Conservation (phyloP, 805 yeast genomes). For the Priceomyces haplophilus region DNA sequence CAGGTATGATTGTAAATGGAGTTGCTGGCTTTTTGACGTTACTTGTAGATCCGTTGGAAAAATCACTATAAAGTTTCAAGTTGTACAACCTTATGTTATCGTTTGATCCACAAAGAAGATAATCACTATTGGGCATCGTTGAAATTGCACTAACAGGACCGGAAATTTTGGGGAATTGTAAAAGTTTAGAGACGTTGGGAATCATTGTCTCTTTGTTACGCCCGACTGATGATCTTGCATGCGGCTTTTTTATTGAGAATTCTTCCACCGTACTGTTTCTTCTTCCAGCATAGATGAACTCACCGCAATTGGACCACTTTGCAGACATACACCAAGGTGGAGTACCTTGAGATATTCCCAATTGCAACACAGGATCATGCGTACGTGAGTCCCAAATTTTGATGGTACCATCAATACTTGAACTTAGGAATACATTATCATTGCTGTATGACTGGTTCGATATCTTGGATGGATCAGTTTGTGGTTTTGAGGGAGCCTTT, state of each 20-base stretch:
- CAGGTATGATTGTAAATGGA: conserved; percentile 90
- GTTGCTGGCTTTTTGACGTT: conserved; percentile 43
- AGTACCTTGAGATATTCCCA: conserved; percentile 57
- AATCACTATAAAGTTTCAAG: conserved; percentile 44
- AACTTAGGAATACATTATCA: conserved; percentile 63
- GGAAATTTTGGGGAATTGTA: conserved; percentile 79
- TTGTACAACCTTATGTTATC: conserved; percentile 91
- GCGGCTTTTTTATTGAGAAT: conserved; percentile 59
- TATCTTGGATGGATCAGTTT: conserved; percentile 11
- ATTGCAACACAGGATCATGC: conserved; percentile 39
- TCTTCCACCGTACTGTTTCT: conserved; percentile 86
- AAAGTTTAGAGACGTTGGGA: conserved; percentile 52
- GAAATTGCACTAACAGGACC: conserved; percentile 86
- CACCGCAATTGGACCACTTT: conserved; percentile 85
- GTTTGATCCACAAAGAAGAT: conserved; percentile 80
- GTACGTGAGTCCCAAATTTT: conserved; percentile 79
- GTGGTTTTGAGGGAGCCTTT: conserved; percentile 10
- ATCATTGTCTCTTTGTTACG: conserved; percentile 22
- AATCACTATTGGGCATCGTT: conserved; percentile 77
- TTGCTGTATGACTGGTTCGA: conserved; percentile 26
- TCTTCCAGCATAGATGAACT: conserved; percentile 76
- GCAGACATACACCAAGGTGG: conserved; percentile 96
- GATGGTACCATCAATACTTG: conserved; percentile 79
- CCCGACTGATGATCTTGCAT: conserved; percentile 18
- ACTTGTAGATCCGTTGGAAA: conserved; percentile 17